Conservation (phyloP, 768 basidiomycete species). For the Tricholoma sp. region DNA sequence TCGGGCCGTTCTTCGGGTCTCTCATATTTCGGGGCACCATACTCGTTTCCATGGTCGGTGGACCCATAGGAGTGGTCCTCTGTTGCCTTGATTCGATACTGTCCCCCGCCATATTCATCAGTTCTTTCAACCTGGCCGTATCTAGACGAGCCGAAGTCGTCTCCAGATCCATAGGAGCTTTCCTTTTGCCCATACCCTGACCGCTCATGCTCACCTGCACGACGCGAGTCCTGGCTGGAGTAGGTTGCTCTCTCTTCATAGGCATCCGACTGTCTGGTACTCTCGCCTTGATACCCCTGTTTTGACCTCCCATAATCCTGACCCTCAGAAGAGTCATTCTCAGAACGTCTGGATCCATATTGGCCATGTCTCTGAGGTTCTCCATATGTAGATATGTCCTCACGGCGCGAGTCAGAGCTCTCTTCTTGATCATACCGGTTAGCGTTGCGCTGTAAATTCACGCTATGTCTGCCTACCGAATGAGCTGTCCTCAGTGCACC, state of each 20-base stretch:
- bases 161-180: slow-evolving; percentile 12
- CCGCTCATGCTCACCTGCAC: slow-evolving; percentile 11
- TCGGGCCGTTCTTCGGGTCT: slow-evolving; percentile 4
- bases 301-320: not conserved
- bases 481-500: slow-evolving; percentile 2
- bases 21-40: slow-evolving; percentile 13
- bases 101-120: slow-evolving; percentile 5
- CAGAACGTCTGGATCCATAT: slow-evolving; percentile 10
- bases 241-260: not conserved
- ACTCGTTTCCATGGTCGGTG: slow-evolving; percentile 4
- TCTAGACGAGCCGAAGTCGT: slow-evolving; percentile 14
- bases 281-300: not conserved
- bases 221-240: not conserved
- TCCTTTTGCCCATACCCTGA: slow-evolving; percentile 13
- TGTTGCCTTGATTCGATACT: slow-evolving; percentile 1
- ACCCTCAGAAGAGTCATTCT: not conserved
- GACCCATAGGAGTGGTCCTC: slow-evolving; percentile 12
- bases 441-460: slow-evolving; percentile 1
- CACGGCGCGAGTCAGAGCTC: not conserved
- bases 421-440: slow-evolving; percentile 4
- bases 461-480: slow-evolving; percentile 6
- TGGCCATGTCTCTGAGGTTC: slow-evolving; percentile 11
- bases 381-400: slow-evolving; percentile 1
- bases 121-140: slow-evolving; percentile 7
- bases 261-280: not conserved